Percentiles rank a stretch among this genome's conserved stretches.
Conservation (phyloP, 2,329 filamentous ascomycete species). For the Fulvia fulva region DNA sequence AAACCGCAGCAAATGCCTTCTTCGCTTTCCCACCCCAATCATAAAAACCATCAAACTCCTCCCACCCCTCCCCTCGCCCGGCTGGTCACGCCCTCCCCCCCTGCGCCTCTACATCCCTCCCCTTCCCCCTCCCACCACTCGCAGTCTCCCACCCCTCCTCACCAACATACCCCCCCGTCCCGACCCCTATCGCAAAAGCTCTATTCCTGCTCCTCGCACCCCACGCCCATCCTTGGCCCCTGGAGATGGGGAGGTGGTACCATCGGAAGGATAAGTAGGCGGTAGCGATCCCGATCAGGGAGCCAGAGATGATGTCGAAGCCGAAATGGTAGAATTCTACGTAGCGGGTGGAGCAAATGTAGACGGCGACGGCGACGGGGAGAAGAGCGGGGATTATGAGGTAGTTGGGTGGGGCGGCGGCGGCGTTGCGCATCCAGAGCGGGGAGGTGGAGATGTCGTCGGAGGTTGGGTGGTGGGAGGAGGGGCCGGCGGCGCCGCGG, state of each 20-base stretch:
- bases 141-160: conserved; percentile 42
- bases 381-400: conserved; percentile 41
- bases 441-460: no score
- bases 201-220: conserved; percentile 62
- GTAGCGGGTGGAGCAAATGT: conserved; percentile 67
- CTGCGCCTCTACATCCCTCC: conserved; percentile 1
- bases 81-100: neutral
- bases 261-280: conserved; percentile 75
- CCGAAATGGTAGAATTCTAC: conserved; percentile 85
- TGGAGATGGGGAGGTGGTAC: conserved; percentile 76
- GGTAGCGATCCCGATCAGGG: conserved; percentile 66
- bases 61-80: neutral
- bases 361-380: conserved; percentile 19
- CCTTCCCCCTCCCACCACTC: neutral
- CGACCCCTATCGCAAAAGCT: conserved; percentile 75
- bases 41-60: neutral
- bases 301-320: conserved; percentile 90
- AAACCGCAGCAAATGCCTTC: no score
- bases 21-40: neutral
- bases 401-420: conserved; percentile 78
- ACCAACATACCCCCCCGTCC: conserved; percentile 45
- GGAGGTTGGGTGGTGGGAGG: no score
- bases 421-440: conserved; percentile 53
- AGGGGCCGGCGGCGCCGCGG: neutral
- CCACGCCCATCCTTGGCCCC: conserved; percentile 88